Conservation (phyloP, 75 land plant species). For the Chamaecyparis obtusa region DNA sequence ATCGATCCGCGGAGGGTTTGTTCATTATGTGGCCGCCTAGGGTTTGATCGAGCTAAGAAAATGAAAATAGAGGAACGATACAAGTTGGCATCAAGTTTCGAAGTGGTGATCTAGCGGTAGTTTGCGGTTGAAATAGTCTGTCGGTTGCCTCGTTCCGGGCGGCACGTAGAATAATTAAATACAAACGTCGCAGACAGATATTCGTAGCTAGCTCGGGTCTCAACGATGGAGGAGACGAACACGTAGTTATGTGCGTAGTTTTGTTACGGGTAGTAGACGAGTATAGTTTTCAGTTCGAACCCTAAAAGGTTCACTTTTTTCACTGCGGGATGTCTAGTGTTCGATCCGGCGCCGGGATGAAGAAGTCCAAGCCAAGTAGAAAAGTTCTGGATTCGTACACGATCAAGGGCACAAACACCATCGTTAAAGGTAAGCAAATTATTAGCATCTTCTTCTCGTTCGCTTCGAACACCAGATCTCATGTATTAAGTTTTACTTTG, state of each 20-base stretch:
- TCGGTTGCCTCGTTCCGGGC: slow-evolving; percentile 9
- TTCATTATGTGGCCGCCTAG: neutral
- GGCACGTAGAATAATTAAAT: neutral
- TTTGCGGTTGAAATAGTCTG: neutral
- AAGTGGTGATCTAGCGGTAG: neutral
- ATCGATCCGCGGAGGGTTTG: neutral
- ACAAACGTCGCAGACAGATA: neutral
- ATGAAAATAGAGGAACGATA: neutral
- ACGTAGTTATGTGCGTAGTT: neutral
- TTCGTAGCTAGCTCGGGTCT: neutral
- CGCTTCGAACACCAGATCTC: neutral
- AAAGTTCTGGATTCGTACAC: slow-evolving; percentile 48
- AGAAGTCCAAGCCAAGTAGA: slow-evolving; percentile 33
- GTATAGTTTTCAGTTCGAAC: neutral
- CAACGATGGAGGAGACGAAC: neutral
- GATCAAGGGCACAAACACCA: slow-evolving; percentile 41
- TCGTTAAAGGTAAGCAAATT: slow-evolving; percentile 34
- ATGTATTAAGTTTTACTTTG: neutral
- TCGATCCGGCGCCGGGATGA: slow-evolving; percentile 24
- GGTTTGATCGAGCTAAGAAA: neutral
- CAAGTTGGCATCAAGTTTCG: neutral
- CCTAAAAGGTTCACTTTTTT: neutral
- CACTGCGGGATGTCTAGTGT: neutral
- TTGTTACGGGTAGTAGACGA: neutral
- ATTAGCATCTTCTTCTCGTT: neutral